phyloP scores from a whole-genome alignment of 257 asterid genomes.

The Solanum tarijense region DNA sequence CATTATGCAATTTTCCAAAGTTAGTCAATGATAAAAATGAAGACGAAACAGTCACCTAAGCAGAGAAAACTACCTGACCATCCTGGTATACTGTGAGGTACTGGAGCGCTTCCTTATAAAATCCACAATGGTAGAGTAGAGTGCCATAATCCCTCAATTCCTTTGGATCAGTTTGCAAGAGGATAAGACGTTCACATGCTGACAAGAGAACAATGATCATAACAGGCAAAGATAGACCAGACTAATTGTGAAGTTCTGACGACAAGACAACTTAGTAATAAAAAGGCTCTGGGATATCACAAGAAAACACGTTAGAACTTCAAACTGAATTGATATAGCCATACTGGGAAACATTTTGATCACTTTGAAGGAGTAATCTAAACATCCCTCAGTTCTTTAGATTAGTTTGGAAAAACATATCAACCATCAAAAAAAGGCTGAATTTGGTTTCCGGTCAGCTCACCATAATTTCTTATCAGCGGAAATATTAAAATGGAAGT shows the following conservation, averaged over 20 bases:
- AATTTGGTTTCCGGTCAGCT: background rate
- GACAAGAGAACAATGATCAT: constrained; percentile 12
- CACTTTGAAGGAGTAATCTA: background rate
- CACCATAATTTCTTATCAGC: background rate
- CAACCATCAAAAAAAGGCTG: background rate
- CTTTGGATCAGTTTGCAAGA: constrained; percentile 45
- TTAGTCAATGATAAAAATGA: background rate
- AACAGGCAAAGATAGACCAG: background rate
- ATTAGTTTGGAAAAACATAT: background rate
- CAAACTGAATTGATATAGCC: background rate
- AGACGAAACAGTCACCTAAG: background rate
- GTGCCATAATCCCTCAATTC: constrained; percentile 64
- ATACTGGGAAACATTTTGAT: background rate
- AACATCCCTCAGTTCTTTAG: background rate
- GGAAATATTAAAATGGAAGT: background rate
- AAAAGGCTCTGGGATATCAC: background rate
- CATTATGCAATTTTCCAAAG: constrained; percentile 5
- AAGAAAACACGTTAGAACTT: background rate
- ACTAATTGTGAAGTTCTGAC: background rate
- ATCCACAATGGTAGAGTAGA: constrained; percentile 80
- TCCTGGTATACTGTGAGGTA: constrained; percentile 49
- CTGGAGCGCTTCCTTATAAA: constrained; percentile 52
- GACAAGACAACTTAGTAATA: background rate
- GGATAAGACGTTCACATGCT: constrained; percentile 84
- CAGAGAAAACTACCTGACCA: constrained; percentile 27